Conservation (phyloP, 208 protist species). For the Crithidia sp. region DNA sequence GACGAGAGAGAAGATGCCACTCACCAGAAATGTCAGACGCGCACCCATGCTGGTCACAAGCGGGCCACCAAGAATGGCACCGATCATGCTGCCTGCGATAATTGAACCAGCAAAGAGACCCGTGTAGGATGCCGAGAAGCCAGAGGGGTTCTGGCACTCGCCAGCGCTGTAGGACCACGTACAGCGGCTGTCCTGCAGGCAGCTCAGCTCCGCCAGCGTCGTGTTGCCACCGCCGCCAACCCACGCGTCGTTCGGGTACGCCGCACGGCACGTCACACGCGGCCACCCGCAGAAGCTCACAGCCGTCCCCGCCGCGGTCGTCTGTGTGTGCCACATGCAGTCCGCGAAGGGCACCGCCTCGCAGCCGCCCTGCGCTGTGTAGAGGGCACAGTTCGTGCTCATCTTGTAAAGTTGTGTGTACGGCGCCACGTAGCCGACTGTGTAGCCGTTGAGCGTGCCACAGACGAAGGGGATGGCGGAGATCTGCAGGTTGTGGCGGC, state of each 20-base stretch:
- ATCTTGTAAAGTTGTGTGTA: constrained; percentile 41
- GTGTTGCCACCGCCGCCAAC: constrained; percentile 16
- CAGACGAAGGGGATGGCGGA: not conserved
- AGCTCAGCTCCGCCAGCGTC: constrained; percentile 21
- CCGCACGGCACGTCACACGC: constrained; percentile 31
- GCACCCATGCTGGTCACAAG: constrained; percentile 39
- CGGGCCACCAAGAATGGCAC: constrained; percentile 42
- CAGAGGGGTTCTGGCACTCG: constrained; percentile 54
- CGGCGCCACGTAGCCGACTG: not conserved
- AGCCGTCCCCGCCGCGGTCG: not conserved
- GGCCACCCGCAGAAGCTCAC: constrained; percentile 45
- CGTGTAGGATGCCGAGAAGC: constrained; percentile 41
- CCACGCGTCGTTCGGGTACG: constrained; percentile 34
- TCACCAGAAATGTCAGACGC: constrained; percentile 49
- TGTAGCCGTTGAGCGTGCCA: constrained; percentile 10
- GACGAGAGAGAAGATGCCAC: constrained; percentile 39
- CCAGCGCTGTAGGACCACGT: constrained; percentile 47
- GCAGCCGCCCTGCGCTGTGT: constrained; percentile 40
- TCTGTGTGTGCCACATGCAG: constrained; percentile 48
- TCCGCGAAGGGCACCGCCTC: constrained; percentile 53
- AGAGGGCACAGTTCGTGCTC: constrained; percentile 59
- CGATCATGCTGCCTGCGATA: constrained; percentile 59
- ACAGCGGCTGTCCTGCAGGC: constrained; percentile 42
- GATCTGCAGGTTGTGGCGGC: not conserved
- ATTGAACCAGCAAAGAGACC: constrained; percentile 63